Evolutionary conservation across 2,329 filamentous ascomycete genomes (phyloP).

Genomic region (Leptographium wingfieldii): DNA sequence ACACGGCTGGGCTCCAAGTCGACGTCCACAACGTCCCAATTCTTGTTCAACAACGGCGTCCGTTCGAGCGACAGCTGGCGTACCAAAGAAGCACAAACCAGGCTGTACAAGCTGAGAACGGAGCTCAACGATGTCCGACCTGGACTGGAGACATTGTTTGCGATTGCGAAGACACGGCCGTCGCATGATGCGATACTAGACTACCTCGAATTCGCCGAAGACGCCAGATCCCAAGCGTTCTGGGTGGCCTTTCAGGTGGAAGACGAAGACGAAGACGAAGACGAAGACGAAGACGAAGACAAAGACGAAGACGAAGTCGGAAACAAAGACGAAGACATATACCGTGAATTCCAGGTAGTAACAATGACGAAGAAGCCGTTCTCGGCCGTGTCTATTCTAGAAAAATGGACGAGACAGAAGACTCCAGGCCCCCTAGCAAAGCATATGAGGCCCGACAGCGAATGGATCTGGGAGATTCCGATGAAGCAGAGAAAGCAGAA

Average conservation of each 20-base stretch:
- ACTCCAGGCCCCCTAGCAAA: background rate
- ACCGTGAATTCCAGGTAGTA: background rate
- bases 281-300: background rate
- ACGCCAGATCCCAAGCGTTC: background rate
- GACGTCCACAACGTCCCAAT: conserved; percentile 27
- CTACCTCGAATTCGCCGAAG: conserved; percentile 21
- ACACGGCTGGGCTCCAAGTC: conserved; percentile 49
- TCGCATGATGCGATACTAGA: conserved; percentile 20
- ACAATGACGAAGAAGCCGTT: background rate
- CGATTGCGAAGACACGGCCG: background rate
- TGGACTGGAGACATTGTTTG: conserved; percentile 4
- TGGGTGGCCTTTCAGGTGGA: conserved; percentile 7
- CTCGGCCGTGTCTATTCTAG: background rate
- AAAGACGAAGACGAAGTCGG: background rate
- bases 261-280: background rate
- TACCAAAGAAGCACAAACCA: background rate
- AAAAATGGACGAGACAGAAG: background rate
- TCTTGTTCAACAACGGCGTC: conserved; percentile 25
- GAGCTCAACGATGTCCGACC: conserved; percentile 14
- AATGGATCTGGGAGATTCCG: background rate
- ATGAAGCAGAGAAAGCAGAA: background rate
- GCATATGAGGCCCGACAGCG: background rate
- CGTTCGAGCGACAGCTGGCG: background rate
- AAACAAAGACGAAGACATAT: too few relatives aligned
- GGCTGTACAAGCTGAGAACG: conserved; percentile 10